Conservation (phyloP, 2,329 filamentous ascomycete genomes). For the Cladosporium austrohemisphaericum region DNA sequence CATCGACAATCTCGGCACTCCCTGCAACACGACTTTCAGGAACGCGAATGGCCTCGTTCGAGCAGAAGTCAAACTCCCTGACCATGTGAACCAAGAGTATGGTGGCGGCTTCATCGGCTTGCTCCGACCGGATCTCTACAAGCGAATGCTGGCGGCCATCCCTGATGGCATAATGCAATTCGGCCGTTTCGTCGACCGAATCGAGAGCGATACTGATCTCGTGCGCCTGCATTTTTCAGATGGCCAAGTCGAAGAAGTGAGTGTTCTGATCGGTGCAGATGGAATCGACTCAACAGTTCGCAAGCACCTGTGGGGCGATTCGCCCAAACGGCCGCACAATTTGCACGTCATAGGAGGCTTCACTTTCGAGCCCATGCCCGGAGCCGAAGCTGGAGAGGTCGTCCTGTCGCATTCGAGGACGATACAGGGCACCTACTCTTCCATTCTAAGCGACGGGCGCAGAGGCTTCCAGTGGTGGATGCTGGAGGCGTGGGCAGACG, state of each 20-base stretch:
- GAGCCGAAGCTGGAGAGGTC: slow-evolving; percentile 23
- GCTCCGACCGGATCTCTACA: slow-evolving; percentile 42
- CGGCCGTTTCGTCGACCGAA: background rate
- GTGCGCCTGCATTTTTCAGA: background rate
- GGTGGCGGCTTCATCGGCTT: slow-evolving; percentile 28
- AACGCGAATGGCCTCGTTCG: background rate
- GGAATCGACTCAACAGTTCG: slow-evolving; percentile 32
- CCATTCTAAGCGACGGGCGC: background rate
- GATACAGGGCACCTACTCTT: background rate
- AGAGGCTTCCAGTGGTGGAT: slow-evolving; percentile 2
- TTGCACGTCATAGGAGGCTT: slow-evolving; percentile 35
- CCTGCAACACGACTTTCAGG: background rate
- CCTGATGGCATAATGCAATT: slow-evolving; percentile 20
- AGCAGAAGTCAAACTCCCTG: background rate
- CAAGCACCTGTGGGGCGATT: background rate
- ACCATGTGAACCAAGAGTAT: background rate
- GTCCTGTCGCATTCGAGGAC: background rate
- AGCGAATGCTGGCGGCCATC: slow-evolving; percentile 36
- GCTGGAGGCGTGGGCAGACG: slow-evolving; percentile 37
- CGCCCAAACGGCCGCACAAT: slow-evolving; percentile 2
- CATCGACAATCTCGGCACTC: background rate
- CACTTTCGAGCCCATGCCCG: slow-evolving; percentile 29
- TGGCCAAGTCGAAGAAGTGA: slow-evolving; percentile 21
- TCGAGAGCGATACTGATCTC: background rate
- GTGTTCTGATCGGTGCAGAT: slow-evolving; percentile 28